phyloP scores from a whole-genome alignment of 2,329 filamentous ascomycete species.

The Monosporascus sp. region DNA sequence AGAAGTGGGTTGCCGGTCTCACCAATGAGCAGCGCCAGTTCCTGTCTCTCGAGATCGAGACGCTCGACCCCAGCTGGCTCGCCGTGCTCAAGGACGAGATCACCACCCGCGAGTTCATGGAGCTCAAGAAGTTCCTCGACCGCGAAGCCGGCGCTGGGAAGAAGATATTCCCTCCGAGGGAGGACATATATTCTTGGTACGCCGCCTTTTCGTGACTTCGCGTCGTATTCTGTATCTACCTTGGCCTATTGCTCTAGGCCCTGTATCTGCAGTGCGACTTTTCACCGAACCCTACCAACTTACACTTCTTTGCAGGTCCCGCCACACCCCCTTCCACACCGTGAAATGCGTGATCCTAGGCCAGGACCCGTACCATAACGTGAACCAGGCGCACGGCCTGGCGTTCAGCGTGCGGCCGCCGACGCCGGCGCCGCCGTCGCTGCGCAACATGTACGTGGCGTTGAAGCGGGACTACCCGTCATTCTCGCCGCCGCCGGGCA shows the following conservation, averaged over 20 bases:
- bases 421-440: slow-evolving; percentile 79
- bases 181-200: slow-evolving; percentile 94
- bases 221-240: background rate
- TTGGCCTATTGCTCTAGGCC: background rate
- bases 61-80: slow-evolving; percentile 87
- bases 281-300: slow-evolving; percentile 12
- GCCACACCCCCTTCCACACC: slow-evolving; percentile 79
- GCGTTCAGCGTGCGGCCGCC: slow-evolving; percentile 93
- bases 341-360: slow-evolving; percentile 93
- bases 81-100: slow-evolving; percentile 84
- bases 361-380: slow-evolving; percentile 95
- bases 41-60: slow-evolving; percentile 85
- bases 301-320: slow-evolving; percentile 63
- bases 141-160: slow-evolving; percentile 67
- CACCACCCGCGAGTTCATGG: slow-evolving; percentile 70
- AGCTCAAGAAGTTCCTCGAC: slow-evolving; percentile 81
- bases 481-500: slow-evolving; percentile 70
- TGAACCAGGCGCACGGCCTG: slow-evolving; percentile 91
- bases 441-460: slow-evolving; percentile 88
- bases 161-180: slow-evolving; percentile 79
- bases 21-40: slow-evolving; percentile 76
- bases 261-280: background rate
- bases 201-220: slow-evolving; percentile 15
- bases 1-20: slow-evolving; percentile 77
- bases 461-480: slow-evolving; percentile 82